Evolutionary conservation across 495 filamentous ascomycete genomes (phyloP).

Genomic region (Penicillium argentinense): DNA sequence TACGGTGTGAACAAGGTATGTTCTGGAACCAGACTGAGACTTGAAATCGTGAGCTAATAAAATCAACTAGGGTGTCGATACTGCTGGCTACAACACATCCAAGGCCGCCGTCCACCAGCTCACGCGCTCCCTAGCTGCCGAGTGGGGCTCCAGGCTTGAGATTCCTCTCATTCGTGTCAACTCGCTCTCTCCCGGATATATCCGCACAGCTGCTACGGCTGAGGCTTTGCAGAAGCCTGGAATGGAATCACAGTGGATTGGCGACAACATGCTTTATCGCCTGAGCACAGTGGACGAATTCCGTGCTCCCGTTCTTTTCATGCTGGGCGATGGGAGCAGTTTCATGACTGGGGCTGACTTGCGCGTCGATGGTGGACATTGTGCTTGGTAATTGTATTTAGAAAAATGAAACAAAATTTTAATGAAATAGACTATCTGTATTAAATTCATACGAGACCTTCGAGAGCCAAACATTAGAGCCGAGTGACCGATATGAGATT

Average conservation of each 20-base stretch:
- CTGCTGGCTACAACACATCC: conserved; percentile 60
- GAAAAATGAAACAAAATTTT: too few species aligned
- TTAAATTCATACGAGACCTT: too few species aligned
- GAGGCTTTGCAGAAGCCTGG: conserved; percentile 17
- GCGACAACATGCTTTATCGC: conserved; percentile 56
- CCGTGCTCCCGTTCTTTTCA: conserved; percentile 72
- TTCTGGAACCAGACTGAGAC: neutral
- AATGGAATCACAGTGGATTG: conserved; percentile 73
- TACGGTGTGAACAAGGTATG: conserved; percentile 62
- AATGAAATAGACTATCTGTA: too few species aligned
- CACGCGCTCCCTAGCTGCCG: conserved; percentile 60
- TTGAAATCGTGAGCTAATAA: neutral
- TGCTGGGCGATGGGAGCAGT: conserved; percentile 66
- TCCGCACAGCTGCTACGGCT: conserved; percentile 26
- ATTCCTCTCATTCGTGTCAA: conserved; percentile 31
- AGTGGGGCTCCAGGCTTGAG: conserved; percentile 46
- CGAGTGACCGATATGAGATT: too few species aligned
- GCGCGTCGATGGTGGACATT: conserved; percentile 21
- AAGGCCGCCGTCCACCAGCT: conserved; percentile 64
- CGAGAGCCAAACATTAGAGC: too few species aligned
- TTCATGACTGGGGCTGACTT: conserved; percentile 67
- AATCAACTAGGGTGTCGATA: conserved; percentile 44
- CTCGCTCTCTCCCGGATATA: conserved; percentile 36
- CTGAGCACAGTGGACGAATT: conserved; percentile 70
- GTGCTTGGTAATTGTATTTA: conserved; percentile 10